phyloP scores from a whole-genome alignment of 257 asterid species.

The Paraleonurus japonicus region DNA sequence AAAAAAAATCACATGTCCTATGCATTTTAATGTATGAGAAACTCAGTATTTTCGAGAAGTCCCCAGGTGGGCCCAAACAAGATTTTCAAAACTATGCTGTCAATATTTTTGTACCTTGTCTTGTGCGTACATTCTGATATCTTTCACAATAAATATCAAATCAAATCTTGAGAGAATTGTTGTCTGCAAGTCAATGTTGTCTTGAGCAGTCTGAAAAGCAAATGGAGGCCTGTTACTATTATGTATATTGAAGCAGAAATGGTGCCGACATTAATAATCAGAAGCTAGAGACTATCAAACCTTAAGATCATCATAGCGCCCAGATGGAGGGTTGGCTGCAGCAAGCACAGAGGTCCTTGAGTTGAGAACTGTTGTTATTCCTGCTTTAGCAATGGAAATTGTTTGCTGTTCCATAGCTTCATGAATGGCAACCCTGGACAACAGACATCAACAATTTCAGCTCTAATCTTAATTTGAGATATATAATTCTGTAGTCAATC shows the following conservation, averaged over 20 bases:
- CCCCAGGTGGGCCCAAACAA: not conserved
- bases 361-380: conserved; percentile 97
- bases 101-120: conserved; percentile 66
- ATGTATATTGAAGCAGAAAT: conserved; percentile 6
- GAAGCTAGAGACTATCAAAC: conserved; percentile 31
- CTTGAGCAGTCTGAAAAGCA: conserved; percentile 87
- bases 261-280: not conserved
- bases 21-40: not conserved
- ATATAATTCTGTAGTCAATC: conserved; percentile 10
- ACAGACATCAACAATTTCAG: conserved; percentile 30
- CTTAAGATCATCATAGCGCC: conserved; percentile 98
- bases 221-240: conserved; percentile 23
- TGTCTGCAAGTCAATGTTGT: conserved; percentile 98
- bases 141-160: conserved; percentile 91
- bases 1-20: not conserved
- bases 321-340: conserved; percentile 99
- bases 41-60: not conserved
- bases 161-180: conserved; percentile 98
- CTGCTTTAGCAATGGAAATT: conserved; percentile 99
- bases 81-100: not conserved
- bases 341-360: conserved; percentile 99
- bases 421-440: conserved; percentile 89
- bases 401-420: conserved; percentile 99
- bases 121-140: conserved; percentile 80
- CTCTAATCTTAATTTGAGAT: conserved; percentile 11